Evolutionary conservation across 257 asterid species (phyloP).

Genomic region (Buddleja alternifolia): DNA sequence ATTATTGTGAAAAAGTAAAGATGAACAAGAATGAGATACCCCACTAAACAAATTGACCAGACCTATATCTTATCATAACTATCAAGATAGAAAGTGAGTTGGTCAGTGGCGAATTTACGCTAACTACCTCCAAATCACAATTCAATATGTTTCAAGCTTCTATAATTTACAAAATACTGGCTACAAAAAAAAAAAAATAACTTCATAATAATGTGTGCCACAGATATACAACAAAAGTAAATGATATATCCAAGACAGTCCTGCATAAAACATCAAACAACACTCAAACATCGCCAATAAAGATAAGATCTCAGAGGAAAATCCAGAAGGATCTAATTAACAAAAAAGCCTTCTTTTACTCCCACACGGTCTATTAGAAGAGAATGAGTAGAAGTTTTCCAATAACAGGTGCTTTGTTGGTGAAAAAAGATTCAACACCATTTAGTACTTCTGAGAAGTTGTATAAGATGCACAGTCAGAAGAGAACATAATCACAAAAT

Average conservation of each 20-base stretch:
- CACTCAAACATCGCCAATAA: background rate
- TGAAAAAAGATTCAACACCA: background rate
- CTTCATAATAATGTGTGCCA: no score
- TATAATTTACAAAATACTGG: no score
- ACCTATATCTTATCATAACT: no score
- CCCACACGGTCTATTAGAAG: background rate
- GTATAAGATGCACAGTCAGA: background rate
- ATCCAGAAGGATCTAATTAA: background rate
- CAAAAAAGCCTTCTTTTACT: background rate
- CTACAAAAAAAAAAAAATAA: no score
- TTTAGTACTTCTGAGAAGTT: background rate
- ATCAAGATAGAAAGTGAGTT: no score
- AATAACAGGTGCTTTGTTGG: background rate
- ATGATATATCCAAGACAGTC: background rate
- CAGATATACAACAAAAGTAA: no score
- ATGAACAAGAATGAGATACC: no score
- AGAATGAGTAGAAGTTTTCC: background rate
- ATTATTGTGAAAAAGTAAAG: no score
- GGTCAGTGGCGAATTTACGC: no score
- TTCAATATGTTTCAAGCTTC: no score
- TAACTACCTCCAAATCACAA: no score
- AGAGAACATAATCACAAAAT: background rate
- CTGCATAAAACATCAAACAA: background rate
- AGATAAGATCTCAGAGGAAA: background rate
- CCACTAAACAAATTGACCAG: no score